A percentile compares a stretch with the other conserved stretches of the same genome.
Evolutionary conservation across 129 eudicot genomes (phyloP).

Genomic region (Artemisia annua): DNA sequence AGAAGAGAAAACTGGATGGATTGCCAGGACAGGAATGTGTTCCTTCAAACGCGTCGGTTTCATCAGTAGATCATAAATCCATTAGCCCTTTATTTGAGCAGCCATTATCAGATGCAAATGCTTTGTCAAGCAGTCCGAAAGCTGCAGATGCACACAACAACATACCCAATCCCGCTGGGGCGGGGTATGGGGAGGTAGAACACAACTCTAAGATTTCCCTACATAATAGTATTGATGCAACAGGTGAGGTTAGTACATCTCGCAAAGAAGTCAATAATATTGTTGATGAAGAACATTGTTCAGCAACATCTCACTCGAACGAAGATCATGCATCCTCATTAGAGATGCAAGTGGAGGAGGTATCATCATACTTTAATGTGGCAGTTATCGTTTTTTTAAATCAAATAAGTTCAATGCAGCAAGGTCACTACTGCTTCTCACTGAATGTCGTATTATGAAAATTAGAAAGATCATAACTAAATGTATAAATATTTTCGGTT

Average conservation of each 20-base stretch:
- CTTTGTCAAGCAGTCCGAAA: slow-evolving; percentile 22
- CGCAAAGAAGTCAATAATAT: slow-evolving; percentile 22
- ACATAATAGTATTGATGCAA: slow-evolving; percentile 24
- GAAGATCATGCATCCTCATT: slow-evolving; percentile 28
- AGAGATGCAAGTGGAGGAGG: slow-evolving; percentile 22
- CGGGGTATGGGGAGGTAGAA: slow-evolving; percentile 11
- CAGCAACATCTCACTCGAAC: slow-evolving; percentile 16
- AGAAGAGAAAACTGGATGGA: slow-evolving; percentile 33
- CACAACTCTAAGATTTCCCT: slow-evolving; percentile 21
- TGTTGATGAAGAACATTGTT: slow-evolving; percentile 30
- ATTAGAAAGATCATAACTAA: no score
- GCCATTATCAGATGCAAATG: slow-evolving; percentile 25
- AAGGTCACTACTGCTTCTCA: no score
- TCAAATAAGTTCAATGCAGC: no score
- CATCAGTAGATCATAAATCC: slow-evolving; percentile 37
- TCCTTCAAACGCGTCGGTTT: slow-evolving; percentile 29
- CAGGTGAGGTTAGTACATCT: slow-evolving; percentile 20
- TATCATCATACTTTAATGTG: no score
- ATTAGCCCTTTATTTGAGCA: slow-evolving; percentile 22
- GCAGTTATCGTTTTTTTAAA: no score
- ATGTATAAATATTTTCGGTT: background rate
- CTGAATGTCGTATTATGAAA: no score
- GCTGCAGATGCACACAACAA: background rate
- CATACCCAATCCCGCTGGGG: no score
- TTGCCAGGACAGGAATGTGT: slow-evolving; percentile 27